Evolutionary conservation across 106 monocot species (phyloP).

Genomic region (Dioscorea zingiberensis): DNA sequence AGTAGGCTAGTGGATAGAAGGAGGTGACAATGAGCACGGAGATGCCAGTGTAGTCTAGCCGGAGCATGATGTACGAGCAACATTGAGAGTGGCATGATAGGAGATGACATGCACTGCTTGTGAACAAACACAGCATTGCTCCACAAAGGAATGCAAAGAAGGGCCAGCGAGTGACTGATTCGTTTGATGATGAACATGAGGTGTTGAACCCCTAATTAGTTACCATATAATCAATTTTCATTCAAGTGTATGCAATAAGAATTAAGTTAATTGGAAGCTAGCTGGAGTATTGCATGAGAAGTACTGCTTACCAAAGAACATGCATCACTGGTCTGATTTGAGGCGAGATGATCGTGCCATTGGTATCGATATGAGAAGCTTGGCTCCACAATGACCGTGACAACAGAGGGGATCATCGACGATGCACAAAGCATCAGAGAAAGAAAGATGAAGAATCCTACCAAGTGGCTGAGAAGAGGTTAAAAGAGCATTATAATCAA

Average conservation of each 20-base stretch:
- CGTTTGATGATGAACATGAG: too few relatives aligned
- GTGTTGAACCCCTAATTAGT: too few relatives aligned
- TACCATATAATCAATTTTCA: too few relatives aligned
- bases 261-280: too few relatives aligned
- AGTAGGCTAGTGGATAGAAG: slow-evolving; percentile 13
- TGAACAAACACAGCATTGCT: slow-evolving; percentile 12
- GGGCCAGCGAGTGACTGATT: slow-evolving; percentile 6
- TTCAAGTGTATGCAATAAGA: too few relatives aligned
- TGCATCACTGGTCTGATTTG: too few relatives aligned
- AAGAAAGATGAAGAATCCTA: slow-evolving; percentile 4
- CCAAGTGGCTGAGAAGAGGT: neutral
- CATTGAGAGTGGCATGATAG: slow-evolving; percentile 10
- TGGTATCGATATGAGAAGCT: too few relatives aligned
- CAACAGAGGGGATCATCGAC: neutral
- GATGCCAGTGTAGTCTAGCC: slow-evolving; percentile 16
- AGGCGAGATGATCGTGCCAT: too few relatives aligned
- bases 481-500: neutral
- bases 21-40: slow-evolving; percentile 15
- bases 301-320: too few relatives aligned
- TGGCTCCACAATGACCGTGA: too few relatives aligned
- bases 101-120: slow-evolving; percentile 14
- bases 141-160: slow-evolving; percentile 10
- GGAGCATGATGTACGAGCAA: slow-evolving; percentile 9
- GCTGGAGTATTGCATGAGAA: too few relatives aligned
- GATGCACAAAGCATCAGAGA: neutral